A percentile compares a stretch with the other conserved stretches of the same genome.
These are phyloP conservation scores for Clonostachys chloroleuca DNA, from an alignment of 2,329 filamentous ascomycete genomes.

Conservation along the genomic window DNA sequence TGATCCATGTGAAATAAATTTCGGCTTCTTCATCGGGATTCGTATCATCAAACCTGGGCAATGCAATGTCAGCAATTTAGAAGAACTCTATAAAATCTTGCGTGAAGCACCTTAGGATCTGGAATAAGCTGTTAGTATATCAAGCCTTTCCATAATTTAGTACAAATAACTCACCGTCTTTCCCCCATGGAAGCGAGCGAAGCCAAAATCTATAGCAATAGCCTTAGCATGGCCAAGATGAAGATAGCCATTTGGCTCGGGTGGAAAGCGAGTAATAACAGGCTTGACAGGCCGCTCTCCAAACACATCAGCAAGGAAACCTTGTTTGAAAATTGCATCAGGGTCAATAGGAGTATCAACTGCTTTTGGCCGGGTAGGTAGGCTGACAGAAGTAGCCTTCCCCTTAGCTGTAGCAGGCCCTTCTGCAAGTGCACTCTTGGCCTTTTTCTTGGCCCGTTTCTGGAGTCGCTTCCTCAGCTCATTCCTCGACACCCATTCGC, in stretches of 20 bases:
- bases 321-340: conserved; percentile 74
- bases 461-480: conserved; percentile 58
- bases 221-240: conserved; percentile 95
- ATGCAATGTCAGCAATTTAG: conserved; percentile 5
- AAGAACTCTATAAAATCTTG: background rate
- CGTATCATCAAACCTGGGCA: conserved; percentile 80
- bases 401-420: too few relatives aligned
- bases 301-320: conserved; percentile 71
- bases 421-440: conserved; percentile 15
- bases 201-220: conserved; percentile 94
- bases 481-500: conserved; percentile 61
- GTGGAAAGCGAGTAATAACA: conserved; percentile 66
- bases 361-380: too few relatives aligned
- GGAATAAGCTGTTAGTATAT: background rate
- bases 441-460: conserved; percentile 54
- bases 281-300: conserved; percentile 58
- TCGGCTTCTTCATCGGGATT: conserved; percentile 94
- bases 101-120: conserved; percentile 19
- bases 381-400: too few relatives aligned
- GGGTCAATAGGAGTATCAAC: conserved; percentile 31
- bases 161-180: conserved; percentile 27
- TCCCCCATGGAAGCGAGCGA: conserved; percentile 79
- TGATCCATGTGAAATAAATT: conserved; percentile 82
- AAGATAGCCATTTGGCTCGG: conserved; percentile 88
- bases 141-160: background rate